Evolutionary conservation across 2,329 filamentous ascomycete species (phyloP).

Genomic region (Fusarium domesticum): DNA sequence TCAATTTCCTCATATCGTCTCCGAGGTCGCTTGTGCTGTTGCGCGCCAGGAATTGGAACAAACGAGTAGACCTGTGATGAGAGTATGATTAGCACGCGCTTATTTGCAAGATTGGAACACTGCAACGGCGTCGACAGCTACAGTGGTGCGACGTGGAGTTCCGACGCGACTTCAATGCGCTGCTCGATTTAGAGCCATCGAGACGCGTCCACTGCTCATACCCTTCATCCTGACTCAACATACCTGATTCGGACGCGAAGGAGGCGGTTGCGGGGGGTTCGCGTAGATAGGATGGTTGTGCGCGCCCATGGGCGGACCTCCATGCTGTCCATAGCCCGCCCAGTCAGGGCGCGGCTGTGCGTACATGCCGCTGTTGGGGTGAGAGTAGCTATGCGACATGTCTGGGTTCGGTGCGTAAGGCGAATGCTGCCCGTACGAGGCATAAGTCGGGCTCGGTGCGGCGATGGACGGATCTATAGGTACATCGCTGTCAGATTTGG

Average conservation of each 20-base stretch:
- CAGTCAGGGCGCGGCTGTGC: constrained; percentile 71
- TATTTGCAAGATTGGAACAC: too few species aligned
- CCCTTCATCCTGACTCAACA: constrained; percentile 32
- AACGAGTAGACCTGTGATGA: constrained; percentile 87
- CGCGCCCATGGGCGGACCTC: constrained; percentile 44
- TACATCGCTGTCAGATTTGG: constrained; percentile 94
- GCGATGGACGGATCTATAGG: constrained; percentile 99
- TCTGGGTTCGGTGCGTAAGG: constrained; percentile 83
- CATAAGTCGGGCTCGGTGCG: constrained; percentile 87
- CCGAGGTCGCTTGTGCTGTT: constrained; percentile 93
- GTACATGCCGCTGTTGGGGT: constrained; percentile 62
- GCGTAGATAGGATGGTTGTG: constrained; percentile 54
- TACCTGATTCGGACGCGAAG: constrained; percentile 59
- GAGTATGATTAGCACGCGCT: constrained; percentile 5
- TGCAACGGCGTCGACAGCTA: not conserved
- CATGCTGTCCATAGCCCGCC: constrained; percentile 61
- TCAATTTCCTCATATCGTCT: constrained; percentile 97
- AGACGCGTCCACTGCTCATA: not conserved
- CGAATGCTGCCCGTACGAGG: constrained; percentile 72
- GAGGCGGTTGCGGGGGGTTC: constrained; percentile 53
- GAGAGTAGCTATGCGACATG: constrained; percentile 75
- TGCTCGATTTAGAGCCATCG: too few species aligned
- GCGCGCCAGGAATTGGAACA: constrained; percentile 92
- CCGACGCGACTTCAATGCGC: too few species aligned
- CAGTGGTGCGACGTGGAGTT: not conserved